phyloP scores from a whole-genome alignment of 2,329 filamentous ascomycete species.

The Metarhizium anisopliae region DNA sequence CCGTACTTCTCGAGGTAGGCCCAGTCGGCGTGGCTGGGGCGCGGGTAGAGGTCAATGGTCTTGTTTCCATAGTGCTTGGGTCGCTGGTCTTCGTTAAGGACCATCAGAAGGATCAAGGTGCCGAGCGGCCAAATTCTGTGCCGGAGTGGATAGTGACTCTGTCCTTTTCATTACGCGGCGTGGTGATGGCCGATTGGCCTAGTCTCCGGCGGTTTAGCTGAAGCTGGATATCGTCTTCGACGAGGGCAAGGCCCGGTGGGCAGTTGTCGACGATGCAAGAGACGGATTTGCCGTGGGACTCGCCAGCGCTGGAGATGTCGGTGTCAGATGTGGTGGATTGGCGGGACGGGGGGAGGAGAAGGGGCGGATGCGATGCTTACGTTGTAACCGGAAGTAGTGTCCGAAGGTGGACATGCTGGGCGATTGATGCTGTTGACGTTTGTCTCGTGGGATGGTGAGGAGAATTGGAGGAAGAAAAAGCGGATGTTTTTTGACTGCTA shows the following conservation, averaged over 20 bases:
- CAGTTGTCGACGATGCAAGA: conserved; percentile 86
- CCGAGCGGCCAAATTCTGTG: no score
- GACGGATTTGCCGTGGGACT: conserved; percentile 83
- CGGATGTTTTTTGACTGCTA: not conserved
- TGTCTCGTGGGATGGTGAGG: not conserved
- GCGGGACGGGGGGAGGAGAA: conserved; percentile 5
- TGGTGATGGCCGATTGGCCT: conserved; percentile 83
- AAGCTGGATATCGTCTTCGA: conserved; percentile 80
- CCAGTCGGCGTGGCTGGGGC: conserved; percentile 21
- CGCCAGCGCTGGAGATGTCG: conserved; percentile 31
- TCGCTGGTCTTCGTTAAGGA: no score
- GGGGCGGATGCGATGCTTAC: conserved; percentile 36
- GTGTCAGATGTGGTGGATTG: not conserved
- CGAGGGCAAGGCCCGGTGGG: conserved; percentile 49
- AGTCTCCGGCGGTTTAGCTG: conserved; percentile 87
- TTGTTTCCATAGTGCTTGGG: no score
- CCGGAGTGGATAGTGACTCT: no score
- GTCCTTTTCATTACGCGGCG: no score
- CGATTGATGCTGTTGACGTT: not conserved
- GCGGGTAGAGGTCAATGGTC: no score
- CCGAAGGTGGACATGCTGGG: conserved; percentile 79
- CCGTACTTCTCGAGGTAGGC: conserved; percentile 92
- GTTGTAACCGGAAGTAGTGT: conserved; percentile 74
- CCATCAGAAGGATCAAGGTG: no score
- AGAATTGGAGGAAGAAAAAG: not conserved